phyloP scores from a whole-genome alignment of 805 yeast genomes.

The Candida schatavii region DNA sequence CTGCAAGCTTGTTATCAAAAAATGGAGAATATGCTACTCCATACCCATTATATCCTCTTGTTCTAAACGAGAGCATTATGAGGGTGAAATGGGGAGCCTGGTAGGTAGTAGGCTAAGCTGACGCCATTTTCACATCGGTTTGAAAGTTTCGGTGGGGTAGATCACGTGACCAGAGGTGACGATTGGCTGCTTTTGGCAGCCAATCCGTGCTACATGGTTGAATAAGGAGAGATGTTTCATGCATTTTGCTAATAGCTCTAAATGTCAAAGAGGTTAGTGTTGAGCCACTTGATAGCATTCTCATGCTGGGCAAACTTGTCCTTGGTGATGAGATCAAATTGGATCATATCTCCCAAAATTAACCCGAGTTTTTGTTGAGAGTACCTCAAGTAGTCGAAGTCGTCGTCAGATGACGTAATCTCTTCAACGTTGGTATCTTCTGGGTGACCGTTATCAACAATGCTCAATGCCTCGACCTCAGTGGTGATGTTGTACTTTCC shows the following conservation, averaged over 20 bases:
- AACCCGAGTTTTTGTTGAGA: conserved; percentile 71
- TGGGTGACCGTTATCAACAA: conserved; percentile 20
- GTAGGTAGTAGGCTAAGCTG: no score
- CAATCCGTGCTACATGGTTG: no score
- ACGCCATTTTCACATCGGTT: no score
- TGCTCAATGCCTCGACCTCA: conserved; percentile 43
- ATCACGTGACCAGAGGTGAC: no score
- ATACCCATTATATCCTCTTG: conserved; percentile 83
- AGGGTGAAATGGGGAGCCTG: not conserved
- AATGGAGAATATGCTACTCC: conserved; percentile 88
- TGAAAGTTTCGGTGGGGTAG: no score
- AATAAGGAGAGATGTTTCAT: no score
- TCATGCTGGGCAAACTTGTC: conserved; percentile 25
- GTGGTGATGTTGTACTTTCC: conserved; percentile 39
- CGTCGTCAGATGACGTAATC: conserved; percentile 48
- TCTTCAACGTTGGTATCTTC: conserved; percentile 17
- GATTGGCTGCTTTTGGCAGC: no score
- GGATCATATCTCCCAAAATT: conserved; percentile 70
- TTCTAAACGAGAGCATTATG: conserved; percentile 67
- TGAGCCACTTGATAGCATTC: conserved; percentile 38
- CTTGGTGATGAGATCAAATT: conserved; percentile 48
- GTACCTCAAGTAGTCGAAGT: conserved; percentile 76
- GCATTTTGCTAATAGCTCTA: no score
- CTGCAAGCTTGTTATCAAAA: conserved; percentile 84
- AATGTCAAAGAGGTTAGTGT: conserved; percentile 25